A percentile compares a stretch with the other conserved stretches of the same genome.
Evolutionary conservation across 495 filamentous ascomycete genomes (phyloP).

Genomic region (Hypoxylon perforatum): DNA sequence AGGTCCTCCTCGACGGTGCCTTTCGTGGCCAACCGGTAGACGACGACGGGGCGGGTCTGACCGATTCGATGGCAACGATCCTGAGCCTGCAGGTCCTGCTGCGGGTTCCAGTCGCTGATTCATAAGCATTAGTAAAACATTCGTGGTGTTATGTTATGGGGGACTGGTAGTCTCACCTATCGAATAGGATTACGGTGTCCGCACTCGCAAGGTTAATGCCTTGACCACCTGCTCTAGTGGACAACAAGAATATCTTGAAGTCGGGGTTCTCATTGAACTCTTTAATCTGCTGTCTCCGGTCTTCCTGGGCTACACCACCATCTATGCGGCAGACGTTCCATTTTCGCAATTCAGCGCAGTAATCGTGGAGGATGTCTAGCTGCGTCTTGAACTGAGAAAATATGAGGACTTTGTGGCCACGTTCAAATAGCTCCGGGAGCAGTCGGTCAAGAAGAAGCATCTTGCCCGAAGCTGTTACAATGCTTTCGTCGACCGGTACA

Average conservation of each 20-base stretch:
- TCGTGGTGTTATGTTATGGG: no score
- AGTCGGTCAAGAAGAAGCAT: slow-evolving; percentile 94
- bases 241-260: slow-evolving; percentile 85
- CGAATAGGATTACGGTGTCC: slow-evolving; percentile 96
- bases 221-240: slow-evolving; percentile 90
- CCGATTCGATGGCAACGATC: slow-evolving; percentile 96
- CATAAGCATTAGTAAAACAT: neutral
- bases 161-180: slow-evolving; percentile 57
- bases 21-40: slow-evolving; percentile 95
- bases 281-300: slow-evolving; percentile 84
- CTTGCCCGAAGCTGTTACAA: slow-evolving; percentile 90
- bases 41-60: slow-evolving; percentile 88
- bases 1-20: slow-evolving; percentile 92
- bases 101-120: slow-evolving; percentile 91
- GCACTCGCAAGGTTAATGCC: slow-evolving; percentile 98
- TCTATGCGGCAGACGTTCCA: slow-evolving; percentile 94
- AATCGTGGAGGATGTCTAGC: slow-evolving; percentile 90
- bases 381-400: slow-evolving; percentile 97
- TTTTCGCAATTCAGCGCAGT: slow-evolving; percentile 73
- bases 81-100: slow-evolving; percentile 95
- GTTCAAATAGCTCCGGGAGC: slow-evolving; percentile 76
- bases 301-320: slow-evolving; percentile 81
- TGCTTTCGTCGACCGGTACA: slow-evolving; percentile 73
- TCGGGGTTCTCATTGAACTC: slow-evolving; percentile 80
- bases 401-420: slow-evolving; percentile 90